These are phyloP conservation scores for Cryphonectria japonica DNA, from an alignment of 2,329 filamentous ascomycete species.

Conservation along the genomic window DNA sequence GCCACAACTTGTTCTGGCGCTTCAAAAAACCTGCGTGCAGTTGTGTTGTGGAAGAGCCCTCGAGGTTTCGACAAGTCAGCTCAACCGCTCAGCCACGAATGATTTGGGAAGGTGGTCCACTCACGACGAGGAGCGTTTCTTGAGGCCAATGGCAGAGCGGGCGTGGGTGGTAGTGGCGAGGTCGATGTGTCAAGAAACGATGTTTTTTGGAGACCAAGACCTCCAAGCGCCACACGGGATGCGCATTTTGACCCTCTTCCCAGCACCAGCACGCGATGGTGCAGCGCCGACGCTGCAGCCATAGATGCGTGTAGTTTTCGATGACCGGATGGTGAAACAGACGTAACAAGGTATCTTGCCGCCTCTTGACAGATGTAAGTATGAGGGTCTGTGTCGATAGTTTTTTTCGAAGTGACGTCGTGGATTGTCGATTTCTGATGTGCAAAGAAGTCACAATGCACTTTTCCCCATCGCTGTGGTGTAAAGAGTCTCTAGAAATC, in stretches of 20 bases:
- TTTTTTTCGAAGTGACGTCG: background rate
- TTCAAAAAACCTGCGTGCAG: background rate
- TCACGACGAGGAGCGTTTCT: background rate
- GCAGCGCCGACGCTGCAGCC: background rate
- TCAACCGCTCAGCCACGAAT: background rate
- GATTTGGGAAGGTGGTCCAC: background rate
- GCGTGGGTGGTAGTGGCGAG: background rate
- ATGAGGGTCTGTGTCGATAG: background rate
- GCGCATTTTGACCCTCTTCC: background rate
- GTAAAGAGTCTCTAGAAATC: background rate
- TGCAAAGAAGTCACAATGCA: background rate
- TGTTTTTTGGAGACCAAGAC: background rate
- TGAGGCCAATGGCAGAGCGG: background rate
- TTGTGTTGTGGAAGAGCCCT: conserved; percentile 18
- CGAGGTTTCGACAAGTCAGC: background rate
- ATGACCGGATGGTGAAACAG: background rate
- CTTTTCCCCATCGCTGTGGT: background rate
- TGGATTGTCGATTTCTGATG: too few relatives aligned
- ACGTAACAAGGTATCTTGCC: background rate
- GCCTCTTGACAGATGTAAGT: background rate
- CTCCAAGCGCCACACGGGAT: background rate
- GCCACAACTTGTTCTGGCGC: background rate
- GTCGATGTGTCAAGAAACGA: background rate
- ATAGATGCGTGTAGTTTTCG: background rate
- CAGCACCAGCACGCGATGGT: background rate